Percentiles rank a stretch among this genome's conserved stretches.
These are phyloP conservation scores for Trametopsis cervina DNA, from an alignment of 768 basidiomycete species.

Conservation along the genomic window DNA sequence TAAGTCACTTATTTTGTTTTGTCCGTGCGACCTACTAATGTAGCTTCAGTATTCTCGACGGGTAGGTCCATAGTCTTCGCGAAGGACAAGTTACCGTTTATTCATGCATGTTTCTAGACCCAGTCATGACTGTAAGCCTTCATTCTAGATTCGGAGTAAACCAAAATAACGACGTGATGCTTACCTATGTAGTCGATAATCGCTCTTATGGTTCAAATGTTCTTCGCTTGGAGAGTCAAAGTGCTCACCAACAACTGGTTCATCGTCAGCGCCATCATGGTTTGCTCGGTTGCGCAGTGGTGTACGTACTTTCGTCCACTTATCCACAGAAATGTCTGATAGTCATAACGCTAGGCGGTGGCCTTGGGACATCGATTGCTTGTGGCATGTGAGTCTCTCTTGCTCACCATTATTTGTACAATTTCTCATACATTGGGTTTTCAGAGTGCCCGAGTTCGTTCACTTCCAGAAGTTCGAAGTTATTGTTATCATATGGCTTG, in stretches of 20 bases:
- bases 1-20: slow-evolving; percentile 12
- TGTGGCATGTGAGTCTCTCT: slow-evolving; percentile 18
- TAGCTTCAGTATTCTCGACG: slow-evolving; percentile 32
- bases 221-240: slow-evolving; percentile 39
- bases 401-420: not conserved
- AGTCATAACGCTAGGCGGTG: slow-evolving; percentile 32
- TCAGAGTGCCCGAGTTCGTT: slow-evolving; percentile 24
- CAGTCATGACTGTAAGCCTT: slow-evolving; percentile 34
- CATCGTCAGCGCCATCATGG: slow-evolving; percentile 21
- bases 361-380: slow-evolving; percentile 26
- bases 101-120: slow-evolving; percentile 27
- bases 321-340: too few relatives aligned
- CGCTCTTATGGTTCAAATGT: slow-evolving; percentile 37
- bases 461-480: slow-evolving; percentile 28
- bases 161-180: not conserved
- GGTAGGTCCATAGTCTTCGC: slow-evolving; percentile 20
- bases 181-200: slow-evolving; percentile 33
- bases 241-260: slow-evolving; percentile 26
- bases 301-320: slow-evolving; percentile 20
- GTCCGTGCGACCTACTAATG: not conserved
- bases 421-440: not conserved
- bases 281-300: slow-evolving; percentile 21
- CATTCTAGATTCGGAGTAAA: too few relatives aligned
- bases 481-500: slow-evolving; percentile 35
- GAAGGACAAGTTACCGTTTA: not conserved